These are phyloP conservation scores for Rhododendron ovatum DNA, from an alignment of 148 eudicot genomes.

Conservation along the genomic window DNA sequence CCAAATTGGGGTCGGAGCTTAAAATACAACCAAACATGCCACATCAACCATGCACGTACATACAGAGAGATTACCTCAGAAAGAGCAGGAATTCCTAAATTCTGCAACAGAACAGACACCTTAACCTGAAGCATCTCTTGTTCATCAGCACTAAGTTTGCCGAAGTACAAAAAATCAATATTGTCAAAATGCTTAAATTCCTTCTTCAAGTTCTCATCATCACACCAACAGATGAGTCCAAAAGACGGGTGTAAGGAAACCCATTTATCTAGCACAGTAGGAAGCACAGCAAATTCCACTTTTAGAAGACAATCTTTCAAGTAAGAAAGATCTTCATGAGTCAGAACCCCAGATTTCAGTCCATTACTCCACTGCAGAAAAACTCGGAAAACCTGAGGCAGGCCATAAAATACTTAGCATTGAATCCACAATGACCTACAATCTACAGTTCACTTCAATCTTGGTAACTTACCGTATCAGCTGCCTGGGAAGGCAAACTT, in stretches of 20 bases:
- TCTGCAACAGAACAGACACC: conserved; percentile 50
- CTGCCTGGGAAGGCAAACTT: conserved; percentile 61
- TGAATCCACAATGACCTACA: conserved; percentile 5
- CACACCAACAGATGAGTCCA: conserved; percentile 92
- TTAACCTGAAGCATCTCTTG: conserved; percentile 47
- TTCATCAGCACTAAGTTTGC: conserved; percentile 51
- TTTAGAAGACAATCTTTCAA: conserved; percentile 55
- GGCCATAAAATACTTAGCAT: neutral
- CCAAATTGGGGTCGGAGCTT: neutral
- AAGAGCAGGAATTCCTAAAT: conserved; percentile 69
- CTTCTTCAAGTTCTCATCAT: conserved; percentile 67
- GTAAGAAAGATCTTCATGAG: conserved; percentile 50
- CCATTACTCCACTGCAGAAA: conserved; percentile 71
- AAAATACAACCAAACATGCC: neutral
- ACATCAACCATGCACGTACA: neutral
- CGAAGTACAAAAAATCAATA: conserved; percentile 74
- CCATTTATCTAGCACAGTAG: conserved; percentile 86
- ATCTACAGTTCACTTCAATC: neutral
- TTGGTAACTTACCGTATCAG: conserved; percentile 47
- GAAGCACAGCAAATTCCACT: conserved; percentile 63
- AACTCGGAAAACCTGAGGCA: conserved; percentile 69
- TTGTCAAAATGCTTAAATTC: conserved; percentile 60
- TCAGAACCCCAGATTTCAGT: conserved; percentile 55
- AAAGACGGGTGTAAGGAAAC: conserved; percentile 75
- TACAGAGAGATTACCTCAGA: conserved; percentile 60